Evolutionary conservation across 2,329 filamentous ascomycete species (phyloP).

Genomic region (Sarocladiaceae sp.): DNA sequence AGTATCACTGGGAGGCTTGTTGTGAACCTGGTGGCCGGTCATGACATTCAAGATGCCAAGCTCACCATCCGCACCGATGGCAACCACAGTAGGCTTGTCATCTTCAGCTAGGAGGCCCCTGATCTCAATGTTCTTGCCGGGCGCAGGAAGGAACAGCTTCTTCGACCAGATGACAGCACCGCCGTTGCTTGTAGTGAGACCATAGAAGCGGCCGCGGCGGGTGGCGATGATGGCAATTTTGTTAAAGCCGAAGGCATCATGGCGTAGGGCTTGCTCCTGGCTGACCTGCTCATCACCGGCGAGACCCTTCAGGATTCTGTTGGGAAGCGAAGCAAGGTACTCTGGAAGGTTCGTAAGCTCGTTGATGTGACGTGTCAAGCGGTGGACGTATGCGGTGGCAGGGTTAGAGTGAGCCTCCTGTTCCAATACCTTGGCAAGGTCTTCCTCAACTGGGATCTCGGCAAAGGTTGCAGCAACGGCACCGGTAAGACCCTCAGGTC

Average conservation of each 20-base stretch:
- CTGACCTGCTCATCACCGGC: constrained; percentile 46
- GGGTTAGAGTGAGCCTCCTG: constrained; percentile 80
- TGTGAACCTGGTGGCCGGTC: constrained; percentile 35
- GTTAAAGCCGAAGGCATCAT: constrained; percentile 81
- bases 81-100: constrained; percentile 41
- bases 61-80: constrained; percentile 55
- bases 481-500: constrained; percentile 75
- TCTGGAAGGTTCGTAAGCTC: constrained; percentile 73
- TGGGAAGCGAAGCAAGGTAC: constrained; percentile 64
- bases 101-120: constrained; percentile 59
- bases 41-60: constrained; percentile 49
- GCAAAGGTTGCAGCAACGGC: constrained; percentile 76
- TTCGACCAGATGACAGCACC: constrained; percentile 72
- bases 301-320: constrained; percentile 59
- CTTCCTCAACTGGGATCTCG: constrained; percentile 66
- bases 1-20: constrained; percentile 12
- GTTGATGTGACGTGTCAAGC: constrained; percentile 71
- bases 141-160: constrained; percentile 52
- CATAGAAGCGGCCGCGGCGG: constrained; percentile 69
- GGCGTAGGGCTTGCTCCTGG: constrained; percentile 41
- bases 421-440: constrained; percentile 73
- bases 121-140: constrained; percentile 55
- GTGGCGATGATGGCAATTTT: constrained; percentile 80
- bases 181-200: constrained; percentile 67
- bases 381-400: constrained; percentile 77